Conservation (phyloP, 495 filamentous ascomycete genomes). For the Mytilinidion resinicola region DNA sequence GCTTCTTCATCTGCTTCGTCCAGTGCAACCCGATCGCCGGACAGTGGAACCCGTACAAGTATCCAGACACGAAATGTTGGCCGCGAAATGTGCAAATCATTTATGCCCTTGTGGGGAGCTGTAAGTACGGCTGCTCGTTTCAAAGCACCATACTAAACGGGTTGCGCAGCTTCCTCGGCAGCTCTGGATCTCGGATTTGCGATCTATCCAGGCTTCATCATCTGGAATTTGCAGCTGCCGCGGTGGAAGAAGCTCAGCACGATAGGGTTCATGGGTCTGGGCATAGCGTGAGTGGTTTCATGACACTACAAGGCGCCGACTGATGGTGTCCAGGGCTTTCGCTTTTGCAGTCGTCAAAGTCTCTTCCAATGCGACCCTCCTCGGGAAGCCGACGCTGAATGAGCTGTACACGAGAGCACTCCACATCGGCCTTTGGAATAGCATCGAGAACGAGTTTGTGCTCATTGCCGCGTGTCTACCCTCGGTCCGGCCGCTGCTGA, state of each 20-base stretch:
- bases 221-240: conserved; percentile 1
- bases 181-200: conserved; percentile 5
- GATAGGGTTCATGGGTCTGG: conserved; percentile 4
- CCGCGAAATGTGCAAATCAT: conserved; percentile 5
- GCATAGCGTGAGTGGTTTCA: conserved; percentile 2
- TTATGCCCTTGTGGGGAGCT: conserved; percentile 2
- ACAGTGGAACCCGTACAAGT: conserved; percentile 7
- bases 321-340: background rate
- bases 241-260: conserved; percentile 9
- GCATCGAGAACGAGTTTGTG: conserved; percentile 9
- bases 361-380: background rate
- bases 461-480: conserved; percentile 4
- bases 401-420: conserved; percentile 1
- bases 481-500: conserved; percentile 1
- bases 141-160: background rate
- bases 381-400: background rate
- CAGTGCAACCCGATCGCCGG: conserved; percentile 5
- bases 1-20: conserved; percentile 6
- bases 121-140: background rate
- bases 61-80: conserved; percentile 10
- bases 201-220: conserved; percentile 6
- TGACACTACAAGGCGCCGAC: background rate
- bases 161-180: background rate
- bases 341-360: conserved; percentile 4
- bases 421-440: conserved; percentile 5